Percentiles rank a stretch among this genome's conserved stretches.
Evolutionary conservation across 2,329 filamentous ascomycete species (phyloP).

Genomic region (Rachicladosporium sp.): DNA sequence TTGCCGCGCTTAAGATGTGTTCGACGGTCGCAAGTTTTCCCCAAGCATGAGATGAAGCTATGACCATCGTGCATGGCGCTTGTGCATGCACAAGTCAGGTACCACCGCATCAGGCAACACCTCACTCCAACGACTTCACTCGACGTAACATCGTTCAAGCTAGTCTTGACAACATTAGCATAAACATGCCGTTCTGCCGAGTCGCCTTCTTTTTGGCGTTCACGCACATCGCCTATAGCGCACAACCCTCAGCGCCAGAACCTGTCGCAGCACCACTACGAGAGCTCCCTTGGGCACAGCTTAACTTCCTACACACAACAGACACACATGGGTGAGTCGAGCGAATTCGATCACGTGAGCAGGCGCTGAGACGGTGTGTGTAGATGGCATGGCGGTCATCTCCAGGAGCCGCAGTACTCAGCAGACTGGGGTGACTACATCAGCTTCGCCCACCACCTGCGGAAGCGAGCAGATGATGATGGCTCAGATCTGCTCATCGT

Average conservation of each 20-base stretch:
- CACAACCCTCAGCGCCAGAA: slow-evolving; percentile 68
- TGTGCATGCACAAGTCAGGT: too few relatives aligned
- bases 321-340: background rate
- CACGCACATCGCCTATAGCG: slow-evolving; percentile 19
- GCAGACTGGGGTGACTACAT: slow-evolving; percentile 98
- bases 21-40: too few relatives aligned
- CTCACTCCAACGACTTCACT: too few relatives aligned
- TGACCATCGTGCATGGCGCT: too few relatives aligned
- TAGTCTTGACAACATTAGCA: too few relatives aligned
- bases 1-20: too few relatives aligned
- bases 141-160: too few relatives aligned
- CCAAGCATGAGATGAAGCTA: too few relatives aligned
- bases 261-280: slow-evolving; percentile 73
- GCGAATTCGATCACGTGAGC: background rate
- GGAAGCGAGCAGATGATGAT: slow-evolving; percentile 60
- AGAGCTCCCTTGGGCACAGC: slow-evolving; percentile 76
- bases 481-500: slow-evolving; percentile 82
- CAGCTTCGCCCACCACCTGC: slow-evolving; percentile 78
- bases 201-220: slow-evolving; percentile 14
- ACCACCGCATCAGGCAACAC: too few relatives aligned
- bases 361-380: slow-evolving; percentile 27
- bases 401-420: slow-evolving; percentile 85
- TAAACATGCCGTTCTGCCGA: slow-evolving; percentile 9
- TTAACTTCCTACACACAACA: slow-evolving; percentile 91
- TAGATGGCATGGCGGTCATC: slow-evolving; percentile 87